Evolutionary conservation across 2,329 filamentous ascomycete genomes (phyloP), one percentile per base, ranked within the genome.

Genomic region (Lachnellula cervina): DNA sequence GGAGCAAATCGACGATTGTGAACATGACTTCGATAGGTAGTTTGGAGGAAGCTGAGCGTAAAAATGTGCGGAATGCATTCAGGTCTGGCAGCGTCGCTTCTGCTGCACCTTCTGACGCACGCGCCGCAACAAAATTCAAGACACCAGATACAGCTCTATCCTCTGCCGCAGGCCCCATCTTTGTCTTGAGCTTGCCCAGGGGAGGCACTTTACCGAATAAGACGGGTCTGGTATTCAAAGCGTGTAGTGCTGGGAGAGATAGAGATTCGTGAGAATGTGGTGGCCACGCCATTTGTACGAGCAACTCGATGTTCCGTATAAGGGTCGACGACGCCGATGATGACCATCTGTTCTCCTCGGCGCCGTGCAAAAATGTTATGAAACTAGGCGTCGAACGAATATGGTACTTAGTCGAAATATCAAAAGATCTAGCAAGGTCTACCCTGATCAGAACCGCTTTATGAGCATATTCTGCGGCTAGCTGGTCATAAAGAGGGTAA

Each of bases 351-450:
- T 90, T 86, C 49, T 89, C 81, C 68, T 93, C 83, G 57, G 86
- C 73, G 1, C 91, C 90, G 51, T 80, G 86, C 8, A 93, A 73
- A 67, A 92, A 95, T 0, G 90, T 93, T 66, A 94, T 82, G 67
- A 97, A 96, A 0, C 92, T 96, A 0, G 93, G 93, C 0, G 92
- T 96, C 4, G 87, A 87, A 2, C 82, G 79, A 51, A 97, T 80
- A 1, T 78, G 74, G 68, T 88, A 95, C 57, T 79, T 80, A 43
- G 77, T 77, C 23, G 79, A 84, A 48, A 89, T 82, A 58, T 83
- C 82, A 54, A 78, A 80, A 2, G 87, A 84, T 13, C 79, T 74
- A 16, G 83, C 84, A 48, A 90, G 84, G 67, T 97, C 92, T 13
- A 95, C 84, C 68, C 95, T 94, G 73, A 97, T 85, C 48, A 97